Evolutionary conservation across 2,329 filamentous ascomycete genomes (phyloP).

Genomic region (Podosphaera xanthii): DNA sequence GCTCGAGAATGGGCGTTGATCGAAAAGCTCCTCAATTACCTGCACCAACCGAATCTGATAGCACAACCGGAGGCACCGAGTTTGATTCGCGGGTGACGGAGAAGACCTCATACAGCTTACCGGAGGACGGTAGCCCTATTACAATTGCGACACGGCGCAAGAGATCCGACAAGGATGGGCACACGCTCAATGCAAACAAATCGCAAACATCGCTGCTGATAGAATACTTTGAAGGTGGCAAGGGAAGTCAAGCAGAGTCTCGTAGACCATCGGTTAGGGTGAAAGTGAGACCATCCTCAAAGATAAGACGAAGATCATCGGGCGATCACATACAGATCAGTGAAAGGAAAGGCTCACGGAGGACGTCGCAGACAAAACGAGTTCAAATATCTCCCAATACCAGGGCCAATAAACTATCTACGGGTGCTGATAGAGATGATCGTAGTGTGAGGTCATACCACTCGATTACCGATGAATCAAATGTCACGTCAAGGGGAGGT

Average conservation of each 20-base stretch:
- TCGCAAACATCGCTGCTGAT: slow-evolving; percentile 54
- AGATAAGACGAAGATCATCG: slow-evolving; percentile 20
- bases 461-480: slow-evolving; percentile 60
- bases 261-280: slow-evolving; percentile 48
- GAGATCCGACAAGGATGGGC: slow-evolving; percentile 27
- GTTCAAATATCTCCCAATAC: slow-evolving; percentile 35
- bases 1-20: slow-evolving; percentile 16
- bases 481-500: slow-evolving; percentile 37
- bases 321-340: slow-evolving; percentile 74
- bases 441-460: slow-evolving; percentile 50
- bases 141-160: slow-evolving; percentile 65
- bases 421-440: slow-evolving; percentile 30
- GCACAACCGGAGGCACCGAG: slow-evolving; percentile 31
- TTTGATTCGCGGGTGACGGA: slow-evolving; percentile 44
- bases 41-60: slow-evolving; percentile 51
- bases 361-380: slow-evolving; percentile 43
- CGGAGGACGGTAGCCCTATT: slow-evolving; percentile 73
- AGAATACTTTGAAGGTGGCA: slow-evolving; percentile 52
- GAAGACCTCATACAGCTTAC: slow-evolving; percentile 53
- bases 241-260: slow-evolving; percentile 26
- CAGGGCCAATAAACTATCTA: slow-evolving; percentile 21
- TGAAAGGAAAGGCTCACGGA: slow-evolving; percentile 51
- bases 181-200: slow-evolving; percentile 25
- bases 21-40: slow-evolving; percentile 42
- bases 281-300: slow-evolving; percentile 42